phyloP scores from a whole-genome alignment of 2,329 filamentous ascomycete species.

The Ceratocystis alfenasii region DNA sequence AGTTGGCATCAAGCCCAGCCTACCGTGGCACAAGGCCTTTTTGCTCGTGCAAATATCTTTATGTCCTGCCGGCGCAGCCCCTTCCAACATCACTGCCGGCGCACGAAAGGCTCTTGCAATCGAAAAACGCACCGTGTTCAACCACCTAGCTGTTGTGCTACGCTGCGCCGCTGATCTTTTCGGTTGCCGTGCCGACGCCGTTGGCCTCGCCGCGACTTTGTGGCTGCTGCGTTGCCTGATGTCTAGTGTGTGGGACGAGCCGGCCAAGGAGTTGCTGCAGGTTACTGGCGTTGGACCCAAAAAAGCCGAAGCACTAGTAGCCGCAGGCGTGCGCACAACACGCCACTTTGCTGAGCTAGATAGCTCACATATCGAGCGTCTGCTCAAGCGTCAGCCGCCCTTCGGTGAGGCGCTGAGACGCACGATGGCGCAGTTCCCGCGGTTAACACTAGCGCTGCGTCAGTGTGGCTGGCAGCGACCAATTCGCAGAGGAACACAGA shows the following conservation, averaged over 20 bases:
- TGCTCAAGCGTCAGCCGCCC: constrained; percentile 68
- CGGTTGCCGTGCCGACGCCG: constrained; percentile 44
- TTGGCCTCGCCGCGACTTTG: constrained; percentile 55
- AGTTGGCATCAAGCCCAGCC: constrained; percentile 22
- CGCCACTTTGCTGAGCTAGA: constrained; percentile 56
- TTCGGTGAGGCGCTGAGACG: constrained; percentile 62
- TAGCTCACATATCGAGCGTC: constrained; percentile 59
- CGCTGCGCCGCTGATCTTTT: constrained; percentile 33
- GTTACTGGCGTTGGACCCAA: constrained; percentile 66
- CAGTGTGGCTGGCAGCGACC: constrained; percentile 22
- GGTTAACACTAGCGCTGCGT: constrained; percentile 33
- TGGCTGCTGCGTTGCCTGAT: constrained; percentile 67
- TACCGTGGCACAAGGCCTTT: constrained; percentile 57
- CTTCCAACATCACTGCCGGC: constrained; percentile 34
- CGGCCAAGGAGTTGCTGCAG: constrained; percentile 69
- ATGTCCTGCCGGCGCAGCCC: constrained; percentile 50
- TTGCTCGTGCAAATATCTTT: constrained; percentile 53
- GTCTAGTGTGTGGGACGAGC: constrained; percentile 70
- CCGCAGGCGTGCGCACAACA: constrained; percentile 58
- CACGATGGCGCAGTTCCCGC: constrained; percentile 57
- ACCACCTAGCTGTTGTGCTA: constrained; percentile 29
- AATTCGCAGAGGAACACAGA: constrained; percentile 29
- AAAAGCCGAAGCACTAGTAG: constrained; percentile 60
- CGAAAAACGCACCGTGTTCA: constrained; percentile 29
- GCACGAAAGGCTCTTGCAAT: constrained; percentile 23